A percentile compares a stretch with the other conserved stretches of the same genome.
These are phyloP conservation scores for Mastigamoeba balamuthi DNA, from an alignment of 78 protist species.

Conservation along the genomic window DNA sequence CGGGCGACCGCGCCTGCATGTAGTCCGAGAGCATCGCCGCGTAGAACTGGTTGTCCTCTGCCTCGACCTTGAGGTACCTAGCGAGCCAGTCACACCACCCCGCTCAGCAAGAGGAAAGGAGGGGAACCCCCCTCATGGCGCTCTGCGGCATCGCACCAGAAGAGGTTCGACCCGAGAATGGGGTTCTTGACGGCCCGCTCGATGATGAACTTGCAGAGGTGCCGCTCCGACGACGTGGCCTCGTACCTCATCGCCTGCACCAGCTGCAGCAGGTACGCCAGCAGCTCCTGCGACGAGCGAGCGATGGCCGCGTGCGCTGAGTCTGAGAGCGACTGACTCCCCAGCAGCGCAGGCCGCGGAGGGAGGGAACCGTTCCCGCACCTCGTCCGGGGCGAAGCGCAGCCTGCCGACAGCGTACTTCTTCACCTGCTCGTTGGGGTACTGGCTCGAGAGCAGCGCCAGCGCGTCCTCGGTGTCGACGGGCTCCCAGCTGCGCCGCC, in stretches of 20 bases:
- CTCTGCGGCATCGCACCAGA: too few species aligned
- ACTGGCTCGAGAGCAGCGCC: constrained; percentile 61
- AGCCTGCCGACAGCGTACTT: constrained; percentile 66
- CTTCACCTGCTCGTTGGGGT: constrained; percentile 50
- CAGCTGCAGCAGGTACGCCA: constrained; percentile 76
- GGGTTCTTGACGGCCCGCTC: constrained; percentile 13
- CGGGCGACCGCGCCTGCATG: constrained; percentile 8
- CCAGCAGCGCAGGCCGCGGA: not conserved
- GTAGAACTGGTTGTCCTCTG: not conserved
- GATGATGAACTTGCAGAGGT: constrained; percentile 39
- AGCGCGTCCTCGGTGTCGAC: constrained; percentile 60
- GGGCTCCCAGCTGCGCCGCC: constrained; percentile 40
- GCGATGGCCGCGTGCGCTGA: not conserved
- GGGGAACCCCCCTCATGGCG: constrained; percentile 24
- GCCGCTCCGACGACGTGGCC: not conserved
- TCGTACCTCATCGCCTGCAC: constrained; percentile 88
- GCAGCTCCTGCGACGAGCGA: constrained; percentile 18
- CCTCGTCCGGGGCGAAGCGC: constrained; percentile 23
- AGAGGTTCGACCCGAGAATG: constrained; percentile 22
- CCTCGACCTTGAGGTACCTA: constrained; percentile 10
- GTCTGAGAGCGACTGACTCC: not conserved
- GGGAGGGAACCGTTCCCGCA: not conserved
- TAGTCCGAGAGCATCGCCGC: not conserved
- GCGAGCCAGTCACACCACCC: constrained; percentile 3
- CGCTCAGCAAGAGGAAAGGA: not conserved